Conservation (phyloP, 192 early-diverging fungal genomes). For the Coemansia sp. region DNA sequence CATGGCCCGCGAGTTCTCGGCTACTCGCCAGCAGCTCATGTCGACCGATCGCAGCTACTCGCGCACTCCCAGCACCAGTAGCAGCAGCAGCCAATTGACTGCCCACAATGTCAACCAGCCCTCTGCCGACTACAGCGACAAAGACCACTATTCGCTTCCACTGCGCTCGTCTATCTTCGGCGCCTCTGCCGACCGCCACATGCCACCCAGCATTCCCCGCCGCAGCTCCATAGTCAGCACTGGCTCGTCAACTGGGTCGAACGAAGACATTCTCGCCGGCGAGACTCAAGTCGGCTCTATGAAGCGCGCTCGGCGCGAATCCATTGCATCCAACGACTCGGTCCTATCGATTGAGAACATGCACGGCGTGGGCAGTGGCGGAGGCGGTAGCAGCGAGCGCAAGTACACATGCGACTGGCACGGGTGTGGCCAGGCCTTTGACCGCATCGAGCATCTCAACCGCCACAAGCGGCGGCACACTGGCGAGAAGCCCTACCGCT, state of each 20-base stretch:
- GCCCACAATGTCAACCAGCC: background rate
- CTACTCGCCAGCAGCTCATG: slow-evolving; percentile 3
- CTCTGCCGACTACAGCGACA: background rate
- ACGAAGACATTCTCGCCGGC: background rate
- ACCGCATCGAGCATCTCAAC: slow-evolving; percentile 78
- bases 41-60: background rate
- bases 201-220: slow-evolving; percentile 5
- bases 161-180: background rate
- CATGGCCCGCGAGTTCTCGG: slow-evolving; percentile 6
- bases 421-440: slow-evolving; percentile 63
- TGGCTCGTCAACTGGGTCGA: background rate
- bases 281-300: background rate
- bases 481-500: slow-evolving; percentile 73
- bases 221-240: slow-evolving; percentile 16
- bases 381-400: slow-evolving; percentile 25
- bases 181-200: background rate
- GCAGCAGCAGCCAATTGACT: slow-evolving; percentile 1
- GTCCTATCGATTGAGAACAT: slow-evolving; percentile 8
- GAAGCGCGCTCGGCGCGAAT: slow-evolving; percentile 20
- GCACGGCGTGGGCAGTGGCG: slow-evolving; percentile 5
- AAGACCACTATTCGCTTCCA: background rate
- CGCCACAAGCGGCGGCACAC: slow-evolving; percentile 70
- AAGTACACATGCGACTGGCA: slow-evolving; percentile 52
- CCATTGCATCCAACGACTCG: slow-evolving; percentile 29
- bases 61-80: background rate